Percentiles rank a stretch among this genome's conserved stretches.
phyloP scores from a whole-genome alignment of 805 yeast species.

The Kurtzmaniella cleridarum region DNA sequence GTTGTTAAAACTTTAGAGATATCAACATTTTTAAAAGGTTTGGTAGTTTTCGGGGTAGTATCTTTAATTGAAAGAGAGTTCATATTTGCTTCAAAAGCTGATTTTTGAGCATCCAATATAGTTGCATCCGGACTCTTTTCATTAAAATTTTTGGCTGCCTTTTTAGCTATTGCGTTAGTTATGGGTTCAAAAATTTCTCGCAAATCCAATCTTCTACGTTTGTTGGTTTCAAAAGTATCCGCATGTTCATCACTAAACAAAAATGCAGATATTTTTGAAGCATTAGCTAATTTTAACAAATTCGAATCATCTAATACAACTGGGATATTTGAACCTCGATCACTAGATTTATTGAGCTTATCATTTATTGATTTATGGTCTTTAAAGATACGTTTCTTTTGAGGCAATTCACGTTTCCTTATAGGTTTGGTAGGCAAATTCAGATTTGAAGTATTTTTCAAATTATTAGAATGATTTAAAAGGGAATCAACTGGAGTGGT shows the following conservation, averaged over 20 bases:
- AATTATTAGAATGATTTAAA: too few species aligned
- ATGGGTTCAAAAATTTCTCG: slow-evolving; percentile 22
- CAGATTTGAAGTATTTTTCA: too few species aligned
- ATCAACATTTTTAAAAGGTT: slow-evolving; percentile 41
- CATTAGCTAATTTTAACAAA: slow-evolving; percentile 8
- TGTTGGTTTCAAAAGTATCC: slow-evolving; percentile 8
- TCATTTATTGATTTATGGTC: too few species aligned
- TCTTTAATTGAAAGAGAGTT: slow-evolving; percentile 20
- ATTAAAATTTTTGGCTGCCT: slow-evolving; percentile 49
- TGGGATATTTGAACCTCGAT: too few species aligned
- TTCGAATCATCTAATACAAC: slow-evolving; percentile 6
- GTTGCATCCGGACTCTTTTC: slow-evolving; percentile 83
- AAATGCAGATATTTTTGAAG: slow-evolving; percentile 11
- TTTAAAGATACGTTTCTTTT: too few species aligned
- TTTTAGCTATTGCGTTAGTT: slow-evolving; percentile 39
- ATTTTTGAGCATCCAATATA: slow-evolving; percentile 53
- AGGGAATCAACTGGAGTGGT: too few species aligned
- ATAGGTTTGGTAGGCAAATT: too few species aligned
- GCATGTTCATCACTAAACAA: slow-evolving; percentile 8
- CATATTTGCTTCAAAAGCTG: slow-evolving; percentile 31
- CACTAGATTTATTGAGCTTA: too few species aligned
- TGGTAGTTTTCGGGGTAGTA: slow-evolving; percentile 21
- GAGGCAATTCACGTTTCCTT: too few species aligned
- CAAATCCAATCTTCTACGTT: slow-evolving; percentile 15
- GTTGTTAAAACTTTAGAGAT: slow-evolving; percentile 34